Evolutionary conservation across 345 rosid species (phyloP).

Genomic region (Eucalyptus marginata): DNA sequence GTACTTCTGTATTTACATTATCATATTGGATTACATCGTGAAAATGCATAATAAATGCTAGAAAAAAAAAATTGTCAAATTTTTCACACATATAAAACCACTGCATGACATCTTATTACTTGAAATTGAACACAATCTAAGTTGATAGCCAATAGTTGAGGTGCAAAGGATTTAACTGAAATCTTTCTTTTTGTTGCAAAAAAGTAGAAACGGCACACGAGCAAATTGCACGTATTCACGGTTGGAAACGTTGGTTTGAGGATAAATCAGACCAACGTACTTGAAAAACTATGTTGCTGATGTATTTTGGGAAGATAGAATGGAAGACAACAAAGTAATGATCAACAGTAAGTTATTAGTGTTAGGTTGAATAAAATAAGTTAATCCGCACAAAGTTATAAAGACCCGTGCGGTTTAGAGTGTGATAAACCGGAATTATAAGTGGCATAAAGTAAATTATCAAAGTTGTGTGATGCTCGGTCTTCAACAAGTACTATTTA

Average conservation of each 20-base stretch:
- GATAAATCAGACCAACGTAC: no score
- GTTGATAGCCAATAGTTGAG: background rate
- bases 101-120: background rate
- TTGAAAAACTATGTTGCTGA: no score
- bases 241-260: no score
- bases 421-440: background rate
- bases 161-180: background rate
- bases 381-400: accelerated
- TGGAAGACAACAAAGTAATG: no score
- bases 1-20: background rate
- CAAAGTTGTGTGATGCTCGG: background rate
- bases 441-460: background rate
- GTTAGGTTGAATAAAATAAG: background rate
- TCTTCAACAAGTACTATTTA: background rate
- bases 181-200: background rate
- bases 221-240: accelerated
- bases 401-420: accelerated
- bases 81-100: background rate
- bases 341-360: background rate
- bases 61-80: background rate
- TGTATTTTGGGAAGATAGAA: no score
- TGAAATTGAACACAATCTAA: background rate
- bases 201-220: accelerated
- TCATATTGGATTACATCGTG: background rate
- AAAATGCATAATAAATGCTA: background rate